Conservation (phyloP, 1,284 basidiomycete genomes). For the Puccinia horiana region DNA sequence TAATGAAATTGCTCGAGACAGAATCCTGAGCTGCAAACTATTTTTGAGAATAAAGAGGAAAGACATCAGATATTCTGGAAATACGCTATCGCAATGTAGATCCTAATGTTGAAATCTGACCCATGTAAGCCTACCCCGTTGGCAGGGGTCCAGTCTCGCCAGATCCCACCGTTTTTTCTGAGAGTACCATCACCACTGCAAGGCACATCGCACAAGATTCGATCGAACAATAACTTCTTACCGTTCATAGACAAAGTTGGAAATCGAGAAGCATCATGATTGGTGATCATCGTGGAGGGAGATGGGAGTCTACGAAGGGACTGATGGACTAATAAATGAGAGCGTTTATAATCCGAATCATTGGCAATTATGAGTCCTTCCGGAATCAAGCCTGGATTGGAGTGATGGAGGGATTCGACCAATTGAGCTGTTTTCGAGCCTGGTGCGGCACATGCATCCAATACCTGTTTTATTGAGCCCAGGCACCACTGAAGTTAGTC, state of each 20-base stretch:
- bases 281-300: slow-evolving; percentile 90
- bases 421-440: slow-evolving; percentile 96
- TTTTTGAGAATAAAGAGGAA: neutral
- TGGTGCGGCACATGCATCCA: slow-evolving; percentile 99
- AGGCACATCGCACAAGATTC: slow-evolving; percentile 94
- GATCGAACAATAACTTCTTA: slow-evolving; percentile 75
- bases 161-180: slow-evolving; percentile 91
- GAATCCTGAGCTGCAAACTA: slow-evolving; percentile 86
- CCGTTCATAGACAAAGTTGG: slow-evolving; percentile 68
- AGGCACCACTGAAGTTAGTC: neutral
- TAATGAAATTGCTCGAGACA: slow-evolving; percentile 86
- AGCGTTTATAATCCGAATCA: slow-evolving; percentile 88
- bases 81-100: neutral
- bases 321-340: slow-evolving; percentile 96
- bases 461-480: slow-evolving; percentile 65
- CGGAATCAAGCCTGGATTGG: slow-evolving; percentile 60
- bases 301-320: slow-evolving; percentile 83
- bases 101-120: slow-evolving; percentile 62
- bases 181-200: slow-evolving; percentile 97
- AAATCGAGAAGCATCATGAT: slow-evolving; percentile 88
- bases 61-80: slow-evolving; percentile 17
- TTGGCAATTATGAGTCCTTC: slow-evolving; percentile 82
- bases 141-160: slow-evolving; percentile 85
- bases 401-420: slow-evolving; percentile 79
- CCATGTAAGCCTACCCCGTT: slow-evolving; percentile 88